Conservation (phyloP, 75 land plant genomes). For the Selaginella moellendorffii region DNA sequence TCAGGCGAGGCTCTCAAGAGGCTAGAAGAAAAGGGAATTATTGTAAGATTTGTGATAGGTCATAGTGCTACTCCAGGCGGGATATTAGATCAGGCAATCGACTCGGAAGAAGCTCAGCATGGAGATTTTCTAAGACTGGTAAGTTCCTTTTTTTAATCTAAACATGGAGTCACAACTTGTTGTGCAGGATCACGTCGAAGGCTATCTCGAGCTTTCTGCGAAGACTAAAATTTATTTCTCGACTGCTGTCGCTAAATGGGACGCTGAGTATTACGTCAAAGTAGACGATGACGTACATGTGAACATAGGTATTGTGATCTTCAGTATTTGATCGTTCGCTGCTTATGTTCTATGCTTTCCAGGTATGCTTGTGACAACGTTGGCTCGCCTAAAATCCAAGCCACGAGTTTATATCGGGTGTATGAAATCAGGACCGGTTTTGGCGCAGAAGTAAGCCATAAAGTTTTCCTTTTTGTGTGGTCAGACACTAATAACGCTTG, state of each 20-base stretch:
- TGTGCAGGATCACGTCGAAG: constrained; percentile 69
- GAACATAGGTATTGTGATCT: constrained; percentile 43
- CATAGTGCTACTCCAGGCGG: constrained; percentile 44
- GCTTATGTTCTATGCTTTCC: background rate
- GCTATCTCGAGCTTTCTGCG: constrained; percentile 66
- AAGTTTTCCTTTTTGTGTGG: background rate
- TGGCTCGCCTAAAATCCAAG: constrained; percentile 46
- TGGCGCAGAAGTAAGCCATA: constrained; percentile 48
- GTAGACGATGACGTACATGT: constrained; percentile 48
- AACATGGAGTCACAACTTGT: too few species aligned
- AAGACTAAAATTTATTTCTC: constrained; percentile 72
- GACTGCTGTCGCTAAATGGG: constrained; percentile 66
- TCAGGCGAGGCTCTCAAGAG: constrained; percentile 37
- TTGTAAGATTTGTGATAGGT: constrained; percentile 64
- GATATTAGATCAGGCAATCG: constrained; percentile 37
- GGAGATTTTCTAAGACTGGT: constrained; percentile 8
- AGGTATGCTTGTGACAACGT: constrained; percentile 49
- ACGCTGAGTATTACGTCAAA: constrained; percentile 60
- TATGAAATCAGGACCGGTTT: constrained; percentile 83
- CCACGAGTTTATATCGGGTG: constrained; percentile 75
- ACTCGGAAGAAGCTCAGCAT: constrained; percentile 24
- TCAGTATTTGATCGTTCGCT: background rate
- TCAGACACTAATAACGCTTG: background rate
- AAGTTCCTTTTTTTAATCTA: constrained; percentile 1
- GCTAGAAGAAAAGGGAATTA: constrained; percentile 58